Evolutionary conservation across 192 early-diverging fungal genomes (phyloP).

Genomic region (Dissophora ornata): DNA sequence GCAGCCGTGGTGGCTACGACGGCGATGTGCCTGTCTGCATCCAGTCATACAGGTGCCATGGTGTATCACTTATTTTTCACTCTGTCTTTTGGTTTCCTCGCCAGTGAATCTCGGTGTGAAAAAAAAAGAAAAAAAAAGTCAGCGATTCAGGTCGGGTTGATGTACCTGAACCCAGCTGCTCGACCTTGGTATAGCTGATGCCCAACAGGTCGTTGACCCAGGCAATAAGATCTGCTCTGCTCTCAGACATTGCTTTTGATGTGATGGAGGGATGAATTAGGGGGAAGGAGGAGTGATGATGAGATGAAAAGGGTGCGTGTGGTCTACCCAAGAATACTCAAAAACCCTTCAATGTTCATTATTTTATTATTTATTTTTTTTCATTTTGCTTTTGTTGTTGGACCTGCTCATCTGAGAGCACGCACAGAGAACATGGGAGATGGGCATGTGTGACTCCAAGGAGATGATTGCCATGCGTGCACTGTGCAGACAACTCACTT

Average conservation of each 20-base stretch:
- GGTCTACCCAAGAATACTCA: too few species aligned
- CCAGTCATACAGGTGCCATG: too few species aligned
- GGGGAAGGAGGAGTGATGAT: neutral
- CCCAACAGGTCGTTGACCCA: slow-evolving; percentile 96
- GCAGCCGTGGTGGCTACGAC: neutral
- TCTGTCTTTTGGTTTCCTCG: too few species aligned
- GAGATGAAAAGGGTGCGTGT: neutral
- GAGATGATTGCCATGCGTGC: slow-evolving; percentile 18
- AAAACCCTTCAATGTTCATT: too few species aligned
- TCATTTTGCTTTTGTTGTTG: too few species aligned
- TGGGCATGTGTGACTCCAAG: slow-evolving; percentile 20
- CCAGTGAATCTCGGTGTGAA: too few species aligned
- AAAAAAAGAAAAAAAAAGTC: too few species aligned
- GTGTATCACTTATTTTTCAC: too few species aligned
- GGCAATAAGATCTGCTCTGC: slow-evolving; percentile 86
- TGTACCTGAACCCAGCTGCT: slow-evolving; percentile 92
- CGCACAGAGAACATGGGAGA: neutral
- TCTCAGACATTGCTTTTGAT: slow-evolving; percentile 77
- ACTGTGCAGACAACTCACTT: slow-evolving; percentile 1
- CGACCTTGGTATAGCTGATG: slow-evolving; percentile 91
- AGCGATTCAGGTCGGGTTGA: too few species aligned
- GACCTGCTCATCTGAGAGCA: neutral
- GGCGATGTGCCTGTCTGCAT: too few species aligned
- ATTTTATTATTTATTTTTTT: too few species aligned
- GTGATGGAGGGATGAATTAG: neutral